These are phyloP conservation scores for Apiotrichum akiyoshidainum DNA, from an alignment of 1,284 basidiomycete genomes.

Conservation along the genomic window DNA sequence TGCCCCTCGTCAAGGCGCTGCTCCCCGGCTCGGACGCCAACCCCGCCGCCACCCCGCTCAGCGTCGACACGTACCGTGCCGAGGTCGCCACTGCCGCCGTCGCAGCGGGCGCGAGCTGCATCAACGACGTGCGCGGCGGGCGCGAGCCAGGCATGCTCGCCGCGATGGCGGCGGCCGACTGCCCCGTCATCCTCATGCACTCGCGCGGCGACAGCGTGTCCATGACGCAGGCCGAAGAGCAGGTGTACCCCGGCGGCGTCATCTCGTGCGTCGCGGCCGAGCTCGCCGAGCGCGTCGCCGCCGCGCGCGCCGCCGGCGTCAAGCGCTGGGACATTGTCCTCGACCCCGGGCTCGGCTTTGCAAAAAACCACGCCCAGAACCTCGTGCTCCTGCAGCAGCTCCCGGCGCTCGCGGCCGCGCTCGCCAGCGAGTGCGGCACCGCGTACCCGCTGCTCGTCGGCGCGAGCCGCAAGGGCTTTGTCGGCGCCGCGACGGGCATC, in stretches of 20 bases:
- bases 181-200: conserved; percentile 85
- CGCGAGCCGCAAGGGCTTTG: conserved; percentile 75
- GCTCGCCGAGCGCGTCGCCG: conserved; percentile 65
- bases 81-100: conserved; percentile 75
- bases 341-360: conserved; percentile 94
- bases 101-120: conserved; percentile 79
- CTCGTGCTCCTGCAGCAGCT: conserved; percentile 64
- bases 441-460: conserved; percentile 72
- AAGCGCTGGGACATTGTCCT: conserved; percentile 85
- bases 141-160: conserved; percentile 63
- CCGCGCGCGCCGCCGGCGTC: conserved; percentile 72
- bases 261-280: conserved; percentile 70
- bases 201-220: conserved; percentile 68
- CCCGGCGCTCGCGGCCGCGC: conserved; percentile 51
- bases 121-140: conserved; percentile 88
- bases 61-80: conserved; percentile 88
- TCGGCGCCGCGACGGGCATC: conserved; percentile 60
- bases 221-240: conserved; percentile 61
- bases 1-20: conserved; percentile 62
- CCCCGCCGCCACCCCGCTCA: conserved; percentile 52
- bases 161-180: conserved; percentile 60
- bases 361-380: conserved; percentile 78
- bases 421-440: not conserved
- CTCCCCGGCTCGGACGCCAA: conserved; percentile 11
- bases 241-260: conserved; percentile 63